These are phyloP conservation scores for Alternaria sp. DNA, from an alignment of 2,329 filamentous ascomycete species.

Conservation along the genomic window DNA sequence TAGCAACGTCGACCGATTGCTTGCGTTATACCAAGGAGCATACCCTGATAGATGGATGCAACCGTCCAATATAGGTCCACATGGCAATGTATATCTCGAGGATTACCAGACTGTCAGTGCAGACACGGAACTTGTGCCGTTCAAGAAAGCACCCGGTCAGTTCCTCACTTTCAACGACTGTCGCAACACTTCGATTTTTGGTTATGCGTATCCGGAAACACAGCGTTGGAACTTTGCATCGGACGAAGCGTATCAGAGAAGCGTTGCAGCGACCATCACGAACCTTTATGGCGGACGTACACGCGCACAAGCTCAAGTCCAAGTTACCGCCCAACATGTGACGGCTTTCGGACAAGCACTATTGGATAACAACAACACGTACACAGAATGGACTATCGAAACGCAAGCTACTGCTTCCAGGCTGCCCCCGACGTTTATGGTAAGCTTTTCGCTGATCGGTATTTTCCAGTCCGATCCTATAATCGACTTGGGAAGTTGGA, in stretches of 20 bases:
- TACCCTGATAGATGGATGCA: constrained; percentile 73
- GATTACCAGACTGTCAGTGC: constrained; percentile 55
- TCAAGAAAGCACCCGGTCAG: constrained; percentile 28
- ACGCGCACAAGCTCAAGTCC: constrained; percentile 14
- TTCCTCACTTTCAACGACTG: constrained; percentile 46
- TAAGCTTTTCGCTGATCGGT: constrained; percentile 33
- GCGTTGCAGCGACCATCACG: constrained; percentile 28
- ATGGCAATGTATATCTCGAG: constrained; percentile 53
- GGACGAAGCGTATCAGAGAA: constrained; percentile 15
- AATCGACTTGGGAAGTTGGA: constrained; percentile 39
- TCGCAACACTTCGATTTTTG: constrained; percentile 35
- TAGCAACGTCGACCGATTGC: constrained; percentile 55
- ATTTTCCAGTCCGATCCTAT: constrained; percentile 25
- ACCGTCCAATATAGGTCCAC: constrained; percentile 48
- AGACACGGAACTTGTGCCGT: constrained; percentile 54
- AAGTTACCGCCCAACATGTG: neutral
- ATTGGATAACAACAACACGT: constrained; percentile 13
- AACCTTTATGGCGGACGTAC: constrained; percentile 30
- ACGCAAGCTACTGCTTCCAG: constrained; percentile 13
- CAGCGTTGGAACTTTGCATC: constrained; percentile 37
- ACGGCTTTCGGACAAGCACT: constrained; percentile 5
- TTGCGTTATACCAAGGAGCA: constrained; percentile 79
- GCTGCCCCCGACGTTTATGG: constrained; percentile 31
- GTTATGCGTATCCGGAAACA: constrained; percentile 49
- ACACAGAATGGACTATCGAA: constrained; percentile 40